A percentile compares a stretch with the other conserved stretches of the same genome.
These are phyloP conservation scores for Calendula officinalis DNA, from an alignment of 129 eudicot species.

Conservation along the genomic window DNA sequence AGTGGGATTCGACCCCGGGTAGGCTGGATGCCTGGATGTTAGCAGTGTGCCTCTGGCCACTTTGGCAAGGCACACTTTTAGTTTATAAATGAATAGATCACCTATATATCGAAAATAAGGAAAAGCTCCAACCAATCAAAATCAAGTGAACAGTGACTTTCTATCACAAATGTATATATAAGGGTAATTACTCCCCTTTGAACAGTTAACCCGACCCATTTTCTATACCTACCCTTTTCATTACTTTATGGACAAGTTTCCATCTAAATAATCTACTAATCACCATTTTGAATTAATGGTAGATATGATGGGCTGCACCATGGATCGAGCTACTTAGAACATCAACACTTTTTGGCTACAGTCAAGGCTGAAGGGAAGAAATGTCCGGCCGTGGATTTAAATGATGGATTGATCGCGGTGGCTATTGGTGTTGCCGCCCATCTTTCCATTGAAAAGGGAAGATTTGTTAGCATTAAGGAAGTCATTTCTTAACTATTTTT, in stretches of 20 bases:
- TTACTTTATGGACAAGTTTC: not conserved
- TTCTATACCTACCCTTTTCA: no score
- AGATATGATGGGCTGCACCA: slow-evolving; percentile 98
- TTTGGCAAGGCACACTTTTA: no score
- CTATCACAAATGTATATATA: no score
- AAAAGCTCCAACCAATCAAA: no score
- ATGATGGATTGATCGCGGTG: slow-evolving; percentile 85
- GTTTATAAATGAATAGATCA: no score
- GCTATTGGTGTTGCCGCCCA: slow-evolving; percentile 98
- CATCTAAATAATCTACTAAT: not conserved
- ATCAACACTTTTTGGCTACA: slow-evolving; percentile 63
- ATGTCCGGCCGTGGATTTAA: slow-evolving; percentile 59
- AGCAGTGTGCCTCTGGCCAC: no score
- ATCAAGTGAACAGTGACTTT: no score
- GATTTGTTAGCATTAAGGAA: slow-evolving; percentile 79
- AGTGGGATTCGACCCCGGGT: no score
- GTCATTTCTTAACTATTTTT: slow-evolving; percentile 31
- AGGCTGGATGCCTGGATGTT: no score
- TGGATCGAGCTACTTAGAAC: slow-evolving; percentile 97
- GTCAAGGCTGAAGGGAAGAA: slow-evolving; percentile 56
- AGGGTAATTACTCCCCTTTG: no score
- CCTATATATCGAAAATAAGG: no score
- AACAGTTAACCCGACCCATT: no score
- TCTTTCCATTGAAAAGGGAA: slow-evolving; percentile 69
- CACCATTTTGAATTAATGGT: slow-evolving; percentile 14